These are phyloP conservation scores for Fallopia convolvulus DNA, from an alignment of 148 eudicot species.

Conservation along the genomic window DNA sequence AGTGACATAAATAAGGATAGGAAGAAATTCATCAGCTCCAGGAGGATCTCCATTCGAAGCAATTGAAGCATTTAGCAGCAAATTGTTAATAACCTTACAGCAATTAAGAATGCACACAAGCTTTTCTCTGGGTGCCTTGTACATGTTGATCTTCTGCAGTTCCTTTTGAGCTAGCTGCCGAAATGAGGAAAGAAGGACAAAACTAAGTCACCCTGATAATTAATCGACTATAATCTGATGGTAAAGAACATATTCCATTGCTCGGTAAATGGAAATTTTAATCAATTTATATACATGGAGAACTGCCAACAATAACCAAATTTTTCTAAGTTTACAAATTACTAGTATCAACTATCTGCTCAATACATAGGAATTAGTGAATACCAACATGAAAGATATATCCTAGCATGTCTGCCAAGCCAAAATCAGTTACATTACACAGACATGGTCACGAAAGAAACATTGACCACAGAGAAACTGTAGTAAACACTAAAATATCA, in stretches of 20 bases:
- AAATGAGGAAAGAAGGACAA: not conserved
- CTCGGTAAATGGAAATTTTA: not conserved
- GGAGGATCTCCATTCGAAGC: conserved; percentile 71
- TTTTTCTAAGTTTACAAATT: not conserved
- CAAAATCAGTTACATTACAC: not conserved
- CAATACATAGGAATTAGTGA: not conserved
- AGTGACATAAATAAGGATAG: conserved; percentile 85
- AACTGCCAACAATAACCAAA: not conserved
- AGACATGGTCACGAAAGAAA: not conserved
- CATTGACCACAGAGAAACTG: not conserved
- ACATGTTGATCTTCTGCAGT: conserved; percentile 88
- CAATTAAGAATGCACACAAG: conserved; percentile 84
- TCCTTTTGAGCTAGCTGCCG: conserved; percentile 91
- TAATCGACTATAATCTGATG: not conserved
- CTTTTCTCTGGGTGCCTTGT: conserved; percentile 97
- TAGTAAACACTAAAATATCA: not conserved
- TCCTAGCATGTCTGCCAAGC: not conserved
- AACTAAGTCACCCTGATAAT: not conserved
- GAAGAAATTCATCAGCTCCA: conserved; percentile 97
- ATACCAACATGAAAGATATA: not conserved
- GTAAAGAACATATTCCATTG: not conserved
- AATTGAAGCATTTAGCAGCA: conserved; percentile 75
- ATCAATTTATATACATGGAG: not conserved
- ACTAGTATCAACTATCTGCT: not conserved
- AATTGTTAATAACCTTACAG: conserved; percentile 88